phyloP scores from a whole-genome alignment of 2,329 filamentous ascomycete genomes.

The Coleophoma eucalyptorum region DNA sequence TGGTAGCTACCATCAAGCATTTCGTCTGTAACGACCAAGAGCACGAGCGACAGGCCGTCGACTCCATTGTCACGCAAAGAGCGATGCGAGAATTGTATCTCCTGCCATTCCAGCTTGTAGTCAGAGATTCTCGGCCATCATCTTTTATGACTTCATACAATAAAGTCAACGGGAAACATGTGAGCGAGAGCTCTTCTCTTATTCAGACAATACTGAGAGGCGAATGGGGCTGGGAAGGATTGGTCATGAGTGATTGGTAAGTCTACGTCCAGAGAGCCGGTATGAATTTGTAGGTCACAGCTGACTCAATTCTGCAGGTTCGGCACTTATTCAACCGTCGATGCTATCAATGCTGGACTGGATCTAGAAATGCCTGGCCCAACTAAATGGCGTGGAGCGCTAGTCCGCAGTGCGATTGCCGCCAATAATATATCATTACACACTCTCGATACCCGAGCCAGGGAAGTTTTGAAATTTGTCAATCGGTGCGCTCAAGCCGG shows the following conservation, averaged over 20 bases:
- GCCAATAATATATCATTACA: not conserved
- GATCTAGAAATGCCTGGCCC: slow-evolving; percentile 57
- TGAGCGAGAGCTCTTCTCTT: not conserved
- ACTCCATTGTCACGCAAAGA: slow-evolving; percentile 27
- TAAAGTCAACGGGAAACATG: not conserved
- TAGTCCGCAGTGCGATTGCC: not conserved
- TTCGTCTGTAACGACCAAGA: slow-evolving; percentile 38
- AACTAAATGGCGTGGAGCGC: not conserved
- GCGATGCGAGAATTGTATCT: slow-evolving; percentile 18
- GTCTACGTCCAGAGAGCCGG: no score
- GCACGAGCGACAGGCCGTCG: slow-evolving; percentile 25
- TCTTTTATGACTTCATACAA: not conserved
- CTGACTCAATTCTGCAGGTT: slow-evolving; percentile 4
- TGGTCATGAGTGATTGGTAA: slow-evolving; percentile 14
- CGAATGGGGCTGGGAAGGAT: not conserved
- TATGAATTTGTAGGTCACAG: no score
- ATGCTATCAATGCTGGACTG: slow-evolving; percentile 43
- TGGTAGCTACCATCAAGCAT: slow-evolving; percentile 37
- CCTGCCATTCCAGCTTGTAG: not conserved
- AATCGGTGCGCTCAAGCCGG: not conserved
- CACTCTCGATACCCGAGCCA: slow-evolving; percentile 5
- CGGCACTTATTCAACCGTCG: slow-evolving; percentile 47
- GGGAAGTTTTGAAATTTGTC: slow-evolving; percentile 3
- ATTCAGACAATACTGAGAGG: not conserved
- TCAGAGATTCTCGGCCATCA: not conserved